Percentiles rank a stretch among this genome's conserved stretches.
Evolutionary conservation across 2,329 filamentous ascomycete species (phyloP).

Genomic region (Fusarium pseudonygamai): DNA sequence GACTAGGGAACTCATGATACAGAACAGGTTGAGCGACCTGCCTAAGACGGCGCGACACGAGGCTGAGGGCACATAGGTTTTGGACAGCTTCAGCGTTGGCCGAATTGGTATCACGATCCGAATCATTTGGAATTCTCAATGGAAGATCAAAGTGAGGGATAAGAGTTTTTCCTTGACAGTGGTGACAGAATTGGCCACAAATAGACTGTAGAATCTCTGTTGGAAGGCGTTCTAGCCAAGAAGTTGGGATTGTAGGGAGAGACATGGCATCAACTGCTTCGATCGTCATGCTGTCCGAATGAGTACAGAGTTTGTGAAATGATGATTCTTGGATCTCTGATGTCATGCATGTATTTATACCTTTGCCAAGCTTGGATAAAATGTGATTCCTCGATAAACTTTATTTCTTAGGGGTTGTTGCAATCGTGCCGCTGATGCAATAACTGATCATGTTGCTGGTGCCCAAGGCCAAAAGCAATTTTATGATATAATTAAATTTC

Average conservation of each 20-base stretch:
- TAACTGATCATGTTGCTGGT: background rate
- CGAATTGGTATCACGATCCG: too few species aligned
- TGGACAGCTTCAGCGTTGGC: too few species aligned
- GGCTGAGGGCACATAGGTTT: too few species aligned
- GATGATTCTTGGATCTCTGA: background rate
- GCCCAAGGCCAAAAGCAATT: accelerated
- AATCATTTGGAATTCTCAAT: too few species aligned
- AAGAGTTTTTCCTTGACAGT: background rate
- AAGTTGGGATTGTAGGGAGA: background rate
- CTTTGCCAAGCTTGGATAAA: background rate
- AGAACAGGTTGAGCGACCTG: too few species aligned
- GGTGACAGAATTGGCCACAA: background rate
- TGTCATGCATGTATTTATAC: background rate
- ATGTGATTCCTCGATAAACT: background rate
- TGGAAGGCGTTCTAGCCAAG: background rate
- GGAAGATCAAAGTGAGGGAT: too few species aligned
- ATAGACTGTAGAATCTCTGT: background rate
- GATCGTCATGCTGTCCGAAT: background rate
- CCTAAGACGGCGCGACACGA: too few species aligned
- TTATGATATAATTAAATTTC: background rate
- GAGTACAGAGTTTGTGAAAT: too few species aligned
- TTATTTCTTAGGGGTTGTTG: background rate
- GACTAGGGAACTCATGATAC: too few species aligned
- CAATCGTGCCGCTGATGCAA: background rate
- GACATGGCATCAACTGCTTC: accelerated